phyloP scores from a whole-genome alignment of 148 eudicot species.

The Limonium bicolor region DNA sequence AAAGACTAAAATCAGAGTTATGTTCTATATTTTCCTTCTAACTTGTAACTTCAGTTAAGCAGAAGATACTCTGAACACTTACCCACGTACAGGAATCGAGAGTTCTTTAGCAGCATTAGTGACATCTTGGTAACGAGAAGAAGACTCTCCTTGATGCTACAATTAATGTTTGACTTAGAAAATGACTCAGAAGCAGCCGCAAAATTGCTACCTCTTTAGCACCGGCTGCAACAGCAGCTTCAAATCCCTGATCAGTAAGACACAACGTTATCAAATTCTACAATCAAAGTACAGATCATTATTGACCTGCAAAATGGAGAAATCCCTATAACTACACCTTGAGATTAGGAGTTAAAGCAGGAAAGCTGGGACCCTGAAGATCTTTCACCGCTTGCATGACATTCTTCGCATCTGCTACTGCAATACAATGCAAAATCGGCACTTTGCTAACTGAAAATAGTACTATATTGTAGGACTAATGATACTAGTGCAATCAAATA shows the following conservation, averaged over 20 bases:
- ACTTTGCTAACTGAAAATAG: neutral
- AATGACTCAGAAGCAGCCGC: conserved; percentile 98
- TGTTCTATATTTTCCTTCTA: no score
- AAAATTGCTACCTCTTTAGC: conserved; percentile 91
- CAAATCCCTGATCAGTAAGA: conserved; percentile 59
- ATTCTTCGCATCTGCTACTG: conserved; percentile 67
- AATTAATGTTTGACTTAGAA: conserved; percentile 78
- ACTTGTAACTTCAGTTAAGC: neutral
- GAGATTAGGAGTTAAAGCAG: conserved; percentile 84
- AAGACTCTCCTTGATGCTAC: conserved; percentile 83
- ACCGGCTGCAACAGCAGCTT: conserved; percentile 86
- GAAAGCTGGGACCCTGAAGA: conserved; percentile 44
- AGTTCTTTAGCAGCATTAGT: conserved; percentile 55
- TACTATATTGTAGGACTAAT: neutral
- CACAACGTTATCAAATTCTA: neutral
- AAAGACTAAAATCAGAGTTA: no score
- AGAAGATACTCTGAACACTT: conserved; percentile 9
- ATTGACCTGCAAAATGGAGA: neutral
- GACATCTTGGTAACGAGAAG: conserved; percentile 64
- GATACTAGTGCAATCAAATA: neutral
- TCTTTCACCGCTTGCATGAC: conserved; percentile 52
- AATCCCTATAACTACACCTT: conserved; percentile 39
- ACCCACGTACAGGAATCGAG: conserved; percentile 87
- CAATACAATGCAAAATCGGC: neutral
- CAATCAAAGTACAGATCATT: neutral